Percentiles rank a stretch among this genome's conserved stretches.
These are phyloP conservation scores for Marasmius fiardii DNA, from an alignment of 1,284 basidiomycete genomes.

Conservation along the genomic window DNA sequence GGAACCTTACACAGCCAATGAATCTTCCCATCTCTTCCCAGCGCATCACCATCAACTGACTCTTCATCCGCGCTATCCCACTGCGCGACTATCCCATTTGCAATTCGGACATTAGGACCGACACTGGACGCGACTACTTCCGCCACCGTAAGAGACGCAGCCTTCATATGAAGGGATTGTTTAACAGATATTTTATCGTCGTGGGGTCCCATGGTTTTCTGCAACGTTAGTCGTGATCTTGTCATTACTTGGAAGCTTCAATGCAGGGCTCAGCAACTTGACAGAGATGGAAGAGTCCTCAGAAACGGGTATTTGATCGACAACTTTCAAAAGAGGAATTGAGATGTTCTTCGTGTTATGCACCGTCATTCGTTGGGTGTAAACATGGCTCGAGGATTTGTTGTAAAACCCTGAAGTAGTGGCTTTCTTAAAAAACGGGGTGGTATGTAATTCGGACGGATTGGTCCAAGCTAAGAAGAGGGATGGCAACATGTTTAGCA, in stretches of 20 bases:
- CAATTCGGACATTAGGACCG: constrained; percentile 1
- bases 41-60: constrained; percentile 2
- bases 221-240: neutral
- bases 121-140: neutral
- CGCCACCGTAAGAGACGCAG: neutral
- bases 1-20: constrained; percentile 12
- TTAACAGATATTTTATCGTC: no score
- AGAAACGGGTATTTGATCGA: constrained; percentile 33
- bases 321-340: constrained; percentile 25
- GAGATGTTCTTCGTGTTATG: constrained; percentile 28
- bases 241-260: constrained; percentile 7
- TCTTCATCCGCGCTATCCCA: constrained; percentile 12
- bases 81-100: constrained; percentile 7
- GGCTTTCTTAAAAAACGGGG: constrained; percentile 25
- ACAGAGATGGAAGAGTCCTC: constrained; percentile 27
- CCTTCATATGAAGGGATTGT: neutral
- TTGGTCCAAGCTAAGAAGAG: constrained; percentile 18
- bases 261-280: constrained; percentile 20
- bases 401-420: constrained; percentile 19
- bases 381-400: constrained; percentile 19
- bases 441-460: constrained; percentile 21
- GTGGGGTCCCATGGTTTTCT: neutral
- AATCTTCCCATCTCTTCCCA: constrained; percentile 12
- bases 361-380: constrained; percentile 27
- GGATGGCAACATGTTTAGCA: neutral